A percentile compares a stretch with the other conserved stretches of the same genome.
phyloP scores from a whole-genome alignment of 176 grass and related monocot genomes.

The Raddia guianensis region DNA sequence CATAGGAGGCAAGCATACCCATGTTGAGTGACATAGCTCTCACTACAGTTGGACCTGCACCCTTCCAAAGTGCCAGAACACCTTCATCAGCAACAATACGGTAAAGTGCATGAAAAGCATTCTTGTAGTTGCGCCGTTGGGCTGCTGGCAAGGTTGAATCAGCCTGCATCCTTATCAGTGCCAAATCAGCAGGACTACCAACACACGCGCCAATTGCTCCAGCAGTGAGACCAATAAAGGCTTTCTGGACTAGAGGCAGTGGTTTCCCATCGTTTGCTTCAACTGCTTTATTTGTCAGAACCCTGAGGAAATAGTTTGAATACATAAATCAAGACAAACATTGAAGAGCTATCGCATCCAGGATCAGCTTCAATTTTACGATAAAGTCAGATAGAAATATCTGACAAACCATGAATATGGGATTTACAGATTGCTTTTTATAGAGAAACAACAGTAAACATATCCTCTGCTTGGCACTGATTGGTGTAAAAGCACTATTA shows the following conservation, averaged over 20 bases:
- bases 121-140: constrained; percentile 80
- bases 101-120: constrained; percentile 85
- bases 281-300: constrained; percentile 92
- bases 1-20: constrained; percentile 96
- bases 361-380: neutral
- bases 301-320: constrained; percentile 48
- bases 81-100: constrained; percentile 89
- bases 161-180: constrained; percentile 93
- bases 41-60: constrained; percentile 87
- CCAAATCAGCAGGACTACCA: constrained; percentile 89
- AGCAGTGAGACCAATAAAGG: constrained; percentile 81
- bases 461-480: neutral
- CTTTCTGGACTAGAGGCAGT: constrained; percentile 79
- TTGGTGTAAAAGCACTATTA: neutral
- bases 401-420: neutral
- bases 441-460: neutral
- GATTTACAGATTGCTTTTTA: neutral
- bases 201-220: constrained; percentile 85
- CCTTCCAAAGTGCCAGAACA: constrained; percentile 88
- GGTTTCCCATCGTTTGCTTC: constrained; percentile 95
- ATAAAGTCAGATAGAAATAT: neutral
- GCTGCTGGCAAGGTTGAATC: constrained; percentile 86
- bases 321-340: neutral
- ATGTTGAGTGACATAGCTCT: constrained; percentile 94
- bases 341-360: constrained; percentile 5